phyloP scores from a whole-genome alignment of 345 rosid species.

The Moricandia moricandioides region DNA sequence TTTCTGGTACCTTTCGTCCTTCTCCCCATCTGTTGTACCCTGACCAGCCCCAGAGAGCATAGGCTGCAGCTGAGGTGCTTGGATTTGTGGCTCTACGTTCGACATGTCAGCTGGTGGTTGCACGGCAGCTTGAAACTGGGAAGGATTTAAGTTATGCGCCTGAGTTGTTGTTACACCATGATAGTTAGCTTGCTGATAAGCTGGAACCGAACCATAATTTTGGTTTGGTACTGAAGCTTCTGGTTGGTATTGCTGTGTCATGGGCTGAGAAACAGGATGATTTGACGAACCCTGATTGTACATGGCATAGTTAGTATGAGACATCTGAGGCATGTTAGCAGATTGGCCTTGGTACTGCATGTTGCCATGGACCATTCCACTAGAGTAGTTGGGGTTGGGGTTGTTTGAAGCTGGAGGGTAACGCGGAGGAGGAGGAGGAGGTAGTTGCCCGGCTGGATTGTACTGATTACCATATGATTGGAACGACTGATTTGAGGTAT shows the following conservation, averaged over 20 bases:
- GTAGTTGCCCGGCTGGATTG: conserved; percentile 46
- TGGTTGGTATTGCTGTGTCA: conserved; percentile 58
- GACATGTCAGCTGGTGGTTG: conserved; percentile 45
- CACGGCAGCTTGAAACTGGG: conserved; percentile 55
- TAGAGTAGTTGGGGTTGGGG: conserved; percentile 44
- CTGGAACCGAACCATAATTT: conserved; percentile 47
- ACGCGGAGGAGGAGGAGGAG: conserved; percentile 41
- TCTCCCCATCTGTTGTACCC: conserved; percentile 59
- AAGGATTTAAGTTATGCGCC: conserved; percentile 45
- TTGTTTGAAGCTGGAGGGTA: conserved; percentile 46
- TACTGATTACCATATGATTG: conserved; percentile 59
- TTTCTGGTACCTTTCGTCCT: conserved; percentile 87
- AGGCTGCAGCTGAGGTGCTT: conserved; percentile 57
- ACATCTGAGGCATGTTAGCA: conserved; percentile 51
- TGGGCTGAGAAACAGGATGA: conserved; percentile 49
- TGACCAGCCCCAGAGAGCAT: conserved; percentile 51
- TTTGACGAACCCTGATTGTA: conserved; percentile 51
- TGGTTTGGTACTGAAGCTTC: conserved; percentile 44
- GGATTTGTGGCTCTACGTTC: conserved; percentile 49
- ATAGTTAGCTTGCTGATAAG: conserved; percentile 38
- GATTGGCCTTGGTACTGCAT: conserved; percentile 55
- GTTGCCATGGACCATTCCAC: conserved; percentile 41
- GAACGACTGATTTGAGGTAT: conserved; percentile 41
- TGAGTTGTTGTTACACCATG: conserved; percentile 46
- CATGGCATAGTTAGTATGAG: conserved; percentile 21